Conservation (phyloP, 2,329 filamentous ascomycete species). For the Fusarium goolgardi region DNA sequence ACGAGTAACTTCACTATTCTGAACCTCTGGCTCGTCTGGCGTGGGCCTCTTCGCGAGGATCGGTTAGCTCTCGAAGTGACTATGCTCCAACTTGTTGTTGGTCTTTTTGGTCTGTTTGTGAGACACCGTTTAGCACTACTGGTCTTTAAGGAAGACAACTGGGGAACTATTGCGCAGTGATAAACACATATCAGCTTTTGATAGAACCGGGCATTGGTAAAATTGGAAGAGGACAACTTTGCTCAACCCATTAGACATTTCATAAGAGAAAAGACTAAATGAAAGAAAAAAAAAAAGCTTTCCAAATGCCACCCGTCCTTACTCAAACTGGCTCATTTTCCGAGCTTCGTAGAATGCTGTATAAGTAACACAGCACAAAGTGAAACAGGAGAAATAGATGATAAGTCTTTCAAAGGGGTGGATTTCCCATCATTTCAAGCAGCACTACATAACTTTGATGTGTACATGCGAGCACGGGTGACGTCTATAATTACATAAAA, state of each 20-base stretch:
- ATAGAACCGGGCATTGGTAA: neutral
- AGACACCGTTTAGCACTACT: constrained; percentile 87
- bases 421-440: constrained; percentile 33
- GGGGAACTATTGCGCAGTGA: constrained; percentile 55
- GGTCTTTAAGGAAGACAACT: constrained; percentile 92
- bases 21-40: constrained; percentile 96
- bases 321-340: neutral
- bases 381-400: neutral
- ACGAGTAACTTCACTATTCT: constrained; percentile 92
- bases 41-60: constrained; percentile 90
- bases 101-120: constrained; percentile 85
- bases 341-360: neutral
- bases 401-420: constrained; percentile 25
- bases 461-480: constrained; percentile 19
- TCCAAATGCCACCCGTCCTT: neutral
- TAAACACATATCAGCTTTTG: constrained; percentile 18
- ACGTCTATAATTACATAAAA: constrained; percentile 46
- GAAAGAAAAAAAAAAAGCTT: neutral
- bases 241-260: neutral
- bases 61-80: constrained; percentile 83
- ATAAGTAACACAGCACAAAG: neutral
- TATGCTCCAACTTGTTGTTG: constrained; percentile 78
- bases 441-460: constrained; percentile 30
- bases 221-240: neutral
- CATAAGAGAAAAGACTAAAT: neutral